Conservation (phyloP, 1,139 yeast species). For the Geotrichum fermentans region DNA sequence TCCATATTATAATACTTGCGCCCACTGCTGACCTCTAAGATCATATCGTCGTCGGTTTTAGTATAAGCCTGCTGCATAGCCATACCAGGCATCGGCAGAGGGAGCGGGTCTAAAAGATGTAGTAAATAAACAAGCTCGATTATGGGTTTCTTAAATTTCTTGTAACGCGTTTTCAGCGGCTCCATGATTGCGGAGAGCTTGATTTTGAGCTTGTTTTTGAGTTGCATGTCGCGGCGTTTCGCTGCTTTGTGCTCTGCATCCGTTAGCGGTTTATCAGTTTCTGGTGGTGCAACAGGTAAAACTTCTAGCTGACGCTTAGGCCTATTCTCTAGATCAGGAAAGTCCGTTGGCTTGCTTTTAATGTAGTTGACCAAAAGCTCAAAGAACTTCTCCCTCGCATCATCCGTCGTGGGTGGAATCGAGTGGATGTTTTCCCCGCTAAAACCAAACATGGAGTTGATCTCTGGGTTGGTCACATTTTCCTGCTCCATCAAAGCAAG, state of each 20-base stretch:
- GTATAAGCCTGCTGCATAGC: constrained; percentile 45
- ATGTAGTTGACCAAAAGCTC: constrained; percentile 52
- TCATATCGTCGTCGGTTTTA: constrained; percentile 65
- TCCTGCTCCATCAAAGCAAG: constrained; percentile 55
- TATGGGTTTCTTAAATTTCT: constrained; percentile 83
- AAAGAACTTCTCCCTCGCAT: constrained; percentile 54
- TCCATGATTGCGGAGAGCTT: constrained; percentile 88
- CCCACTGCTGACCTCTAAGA: constrained; percentile 71
- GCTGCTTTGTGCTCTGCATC: constrained; percentile 44
- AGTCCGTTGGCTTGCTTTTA: constrained; percentile 57
- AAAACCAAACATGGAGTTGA: constrained; percentile 51
- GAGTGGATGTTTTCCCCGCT: constrained; percentile 46
- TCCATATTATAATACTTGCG: constrained; percentile 80
- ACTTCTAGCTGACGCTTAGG: constrained; percentile 40
- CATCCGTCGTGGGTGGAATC: constrained; percentile 44
- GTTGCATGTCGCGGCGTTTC: constrained; percentile 69
- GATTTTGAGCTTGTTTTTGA: constrained; percentile 78
- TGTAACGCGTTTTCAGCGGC: constrained; percentile 76
- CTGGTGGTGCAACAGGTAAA: constrained; percentile 42
- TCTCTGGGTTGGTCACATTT: constrained; percentile 38
- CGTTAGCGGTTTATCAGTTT: constrained; percentile 27
- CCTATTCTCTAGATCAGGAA: constrained; percentile 39
- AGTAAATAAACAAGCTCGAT: constrained; percentile 69
- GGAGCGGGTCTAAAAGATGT: constrained; percentile 67
- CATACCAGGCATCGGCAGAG: neutral